Evolutionary conservation across 495 filamentous ascomycete genomes (phyloP), one percentile per base, ranked within the genome.

Genomic region (Penicillium lividum): DNA sequence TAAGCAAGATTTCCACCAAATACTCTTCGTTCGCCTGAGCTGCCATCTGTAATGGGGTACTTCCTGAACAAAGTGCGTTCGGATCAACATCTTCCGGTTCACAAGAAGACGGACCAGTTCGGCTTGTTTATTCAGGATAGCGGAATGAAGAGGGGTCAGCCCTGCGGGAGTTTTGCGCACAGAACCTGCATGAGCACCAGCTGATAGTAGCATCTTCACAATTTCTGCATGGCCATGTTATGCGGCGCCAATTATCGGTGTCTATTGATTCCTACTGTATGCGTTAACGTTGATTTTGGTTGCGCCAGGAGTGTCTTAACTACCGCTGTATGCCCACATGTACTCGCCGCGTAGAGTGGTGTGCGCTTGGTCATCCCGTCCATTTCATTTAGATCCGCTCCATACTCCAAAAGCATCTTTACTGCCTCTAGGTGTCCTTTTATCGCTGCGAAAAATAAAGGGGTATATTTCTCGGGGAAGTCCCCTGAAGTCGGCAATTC

Each of bases 281-380:
- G 29, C 48, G 28, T 51, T 51, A 28, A 31, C 27, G 34, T 51
- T 51, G 16, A 51, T n/a, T 51, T 51, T 18, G 48, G 48, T 30
- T 51, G 15, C 6, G 48, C 48, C 33, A 51, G 48, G 48, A 51
- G 48, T 51, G n/a, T 34, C 48, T 30, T 18, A 51, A 51, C 48
- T n/a, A 51, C 29, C 7, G 13, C 48, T 16, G 29, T 51, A 34
- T 18, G 29, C 30, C 48, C 48, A 51, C 27, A 29, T 51, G 9
- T 30, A 29, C 48, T 51, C 48, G 48, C 42, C 42, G 42, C 42
- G 7, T 22, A 18, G 13, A 44, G 42, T 15, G 42, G 15, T 15
- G 42, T 44, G 15, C 42, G 13, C 13, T 44, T n/a, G n/a, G n/a
- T 44, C 7, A 8, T 22, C n/a, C 9, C 3, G 42, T 15, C 42